Evolutionary conservation across 768 basidiomycete species (phyloP), one percentile per base, ranked within the genome.

Genomic region (Hydnomerulius pinastri): DNA sequence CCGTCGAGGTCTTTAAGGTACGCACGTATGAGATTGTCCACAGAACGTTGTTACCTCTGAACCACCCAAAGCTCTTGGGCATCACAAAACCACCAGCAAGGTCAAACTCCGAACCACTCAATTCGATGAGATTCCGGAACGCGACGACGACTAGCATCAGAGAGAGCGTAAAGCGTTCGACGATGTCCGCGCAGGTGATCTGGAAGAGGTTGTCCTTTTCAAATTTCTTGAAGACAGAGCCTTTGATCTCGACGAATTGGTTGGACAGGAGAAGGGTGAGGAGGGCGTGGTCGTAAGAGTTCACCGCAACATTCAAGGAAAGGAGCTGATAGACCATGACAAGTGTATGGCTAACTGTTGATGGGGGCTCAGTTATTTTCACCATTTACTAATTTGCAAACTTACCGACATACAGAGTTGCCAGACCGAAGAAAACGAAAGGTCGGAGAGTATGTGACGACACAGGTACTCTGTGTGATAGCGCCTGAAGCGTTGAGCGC

Each of bases 221-320:
- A 61, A 99, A 98, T 66, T 89, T 98, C 72, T 98, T 99, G 83
- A 99, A 99, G 2, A 99, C 97, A 65, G 91, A 93, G 28, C 96
- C 95, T 71, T 99, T 99, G 70, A 98, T 98, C 71, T 99, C 97
- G 28, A 98, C 96, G 62, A 99, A 98, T 68, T 99, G 97, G 64
- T 98, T 99, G 38, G 93, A 97, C 38, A 99, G 85, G 7, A 99
- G 79, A 0, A 99, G 79, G 0, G 95, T 97, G 33, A 99, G 77
- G 6, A 99, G 82, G 2, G 96, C 87, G 60, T 98, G 90, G 66
- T 98, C 95, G 67, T 96, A 99, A 15, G 94, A 96, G 71, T 98
- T 98, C 64, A 99, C 89, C 4, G 97, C 96, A 29, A 99, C 96
- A 56, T 98, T 98, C 49, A 99, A 78, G 4, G 94, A 82, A 47